A percentile compares a stretch with the other conserved stretches of the same genome.
Conservation (phyloP, 345 rosid genomes). For the Brassica napus region DNA sequence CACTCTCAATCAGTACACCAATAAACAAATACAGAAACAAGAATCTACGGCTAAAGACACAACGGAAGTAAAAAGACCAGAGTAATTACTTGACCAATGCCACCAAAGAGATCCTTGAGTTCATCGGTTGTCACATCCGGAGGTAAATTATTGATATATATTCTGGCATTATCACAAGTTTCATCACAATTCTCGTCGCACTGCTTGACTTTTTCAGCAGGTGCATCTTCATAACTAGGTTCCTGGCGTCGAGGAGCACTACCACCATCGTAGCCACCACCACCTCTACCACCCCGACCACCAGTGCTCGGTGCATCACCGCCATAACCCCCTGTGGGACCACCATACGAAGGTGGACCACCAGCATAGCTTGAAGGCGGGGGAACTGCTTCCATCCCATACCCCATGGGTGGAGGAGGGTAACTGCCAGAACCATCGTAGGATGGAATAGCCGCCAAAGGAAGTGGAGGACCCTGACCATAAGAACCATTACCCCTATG, state of each 20-base stretch:
- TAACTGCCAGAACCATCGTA: slow-evolving; percentile 64
- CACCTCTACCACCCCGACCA: slow-evolving; percentile 55
- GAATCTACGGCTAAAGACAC: slow-evolving; percentile 3
- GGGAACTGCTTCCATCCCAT: slow-evolving; percentile 79
- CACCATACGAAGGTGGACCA: slow-evolving; percentile 90
- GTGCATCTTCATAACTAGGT: slow-evolving; percentile 48
- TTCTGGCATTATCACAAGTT: slow-evolving; percentile 87
- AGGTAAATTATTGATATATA: slow-evolving; percentile 95
- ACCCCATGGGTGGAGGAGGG: slow-evolving; percentile 65
- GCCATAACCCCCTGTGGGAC: slow-evolving; percentile 61
- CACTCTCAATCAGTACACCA: slow-evolving; percentile 18
- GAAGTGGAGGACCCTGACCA: slow-evolving; percentile 69
- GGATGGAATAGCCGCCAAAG: slow-evolving; percentile 59
- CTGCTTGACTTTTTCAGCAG: slow-evolving; percentile 71
- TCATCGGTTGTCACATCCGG: slow-evolving; percentile 87
- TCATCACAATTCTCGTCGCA: slow-evolving; percentile 83
- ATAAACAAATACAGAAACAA: slow-evolving; percentile 17
- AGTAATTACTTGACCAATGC: slow-evolving; percentile 90
- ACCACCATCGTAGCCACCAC: slow-evolving; percentile 58
- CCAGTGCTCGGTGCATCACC: slow-evolving; percentile 47
- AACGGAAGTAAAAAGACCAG: slow-evolving; percentile 37
- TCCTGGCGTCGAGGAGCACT: slow-evolving; percentile 64
- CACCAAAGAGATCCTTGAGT: slow-evolving; percentile 88
- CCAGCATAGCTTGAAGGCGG: slow-evolving; percentile 88
- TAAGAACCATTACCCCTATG: slow-evolving; percentile 58